phyloP scores from a whole-genome alignment of 176 grass and related monocot species.

The Musa itinerans region DNA sequence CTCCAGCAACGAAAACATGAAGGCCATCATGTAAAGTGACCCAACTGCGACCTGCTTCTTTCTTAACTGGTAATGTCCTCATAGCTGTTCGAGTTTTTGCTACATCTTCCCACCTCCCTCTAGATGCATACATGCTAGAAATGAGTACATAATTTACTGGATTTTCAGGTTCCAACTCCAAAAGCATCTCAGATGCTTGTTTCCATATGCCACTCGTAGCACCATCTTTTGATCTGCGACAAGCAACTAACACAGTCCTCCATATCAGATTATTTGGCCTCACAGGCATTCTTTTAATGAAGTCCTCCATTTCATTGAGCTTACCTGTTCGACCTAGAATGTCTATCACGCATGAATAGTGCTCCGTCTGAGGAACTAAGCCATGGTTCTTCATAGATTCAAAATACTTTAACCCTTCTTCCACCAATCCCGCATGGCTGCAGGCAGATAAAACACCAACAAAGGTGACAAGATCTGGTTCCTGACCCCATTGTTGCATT shows the following conservation, averaged over 20 bases:
- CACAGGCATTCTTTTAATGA: conserved; percentile 68
- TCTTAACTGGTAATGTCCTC: conserved; percentile 32
- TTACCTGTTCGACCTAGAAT: conserved; percentile 66
- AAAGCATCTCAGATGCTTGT: conserved; percentile 62
- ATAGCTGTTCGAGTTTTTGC: conserved; percentile 47
- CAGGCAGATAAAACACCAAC: conserved; percentile 68
- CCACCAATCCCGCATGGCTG: conserved; percentile 80
- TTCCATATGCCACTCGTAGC: conserved; percentile 38
- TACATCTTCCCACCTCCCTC: conserved; percentile 69
- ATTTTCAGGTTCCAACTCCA: conserved; percentile 77
- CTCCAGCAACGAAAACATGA: conserved; percentile 64
- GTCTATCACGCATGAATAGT: conserved; percentile 76
- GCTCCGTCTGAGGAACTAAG: conserved; percentile 55
- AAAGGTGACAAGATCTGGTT: conserved; percentile 66
- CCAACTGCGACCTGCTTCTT: conserved; percentile 81
- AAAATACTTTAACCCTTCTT: conserved; percentile 57
- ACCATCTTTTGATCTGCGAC: conserved; percentile 46
- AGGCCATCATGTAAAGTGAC: conserved; percentile 59
- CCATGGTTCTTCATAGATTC: conserved; percentile 41
- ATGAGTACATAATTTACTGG: conserved; percentile 74
- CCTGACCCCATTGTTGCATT: conserved; percentile 40
- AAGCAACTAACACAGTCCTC: conserved; percentile 79
- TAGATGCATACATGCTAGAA: conserved; percentile 63
- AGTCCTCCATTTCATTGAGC: conserved; percentile 56
- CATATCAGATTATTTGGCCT: conserved; percentile 63